phyloP scores from a whole-genome alignment of 2,329 filamentous ascomycete genomes.

The Fusarium sp. region DNA sequence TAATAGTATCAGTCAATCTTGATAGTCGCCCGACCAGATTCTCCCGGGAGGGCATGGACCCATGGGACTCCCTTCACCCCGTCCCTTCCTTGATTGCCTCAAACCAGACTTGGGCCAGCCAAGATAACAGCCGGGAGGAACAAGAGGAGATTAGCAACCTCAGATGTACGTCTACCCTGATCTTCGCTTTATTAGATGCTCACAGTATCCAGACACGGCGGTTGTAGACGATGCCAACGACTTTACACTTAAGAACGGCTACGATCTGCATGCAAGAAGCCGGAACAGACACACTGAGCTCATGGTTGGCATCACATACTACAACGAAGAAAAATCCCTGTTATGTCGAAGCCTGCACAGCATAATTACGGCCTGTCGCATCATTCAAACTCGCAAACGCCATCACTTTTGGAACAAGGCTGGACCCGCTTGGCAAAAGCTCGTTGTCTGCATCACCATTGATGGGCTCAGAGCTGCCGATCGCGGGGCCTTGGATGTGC shows the following conservation, averaged over 20 bases:
- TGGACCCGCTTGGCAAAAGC: slow-evolving; percentile 97
- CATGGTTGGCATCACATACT: slow-evolving; percentile 96
- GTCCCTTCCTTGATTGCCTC: background rate
- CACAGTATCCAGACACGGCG: background rate
- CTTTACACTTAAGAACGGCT: background rate
- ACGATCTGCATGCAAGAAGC: background rate
- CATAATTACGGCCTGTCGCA: slow-evolving; percentile 97
- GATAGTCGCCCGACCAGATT: background rate
- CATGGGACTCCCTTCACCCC: background rate
- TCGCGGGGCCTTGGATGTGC: slow-evolving; percentile 90
- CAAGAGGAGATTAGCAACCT: background rate
- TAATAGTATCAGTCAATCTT: background rate
- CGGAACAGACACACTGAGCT: slow-evolving; percentile 74
- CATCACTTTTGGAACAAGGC: slow-evolving; percentile 99
- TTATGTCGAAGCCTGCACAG: slow-evolving; percentile 93
- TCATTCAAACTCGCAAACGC: slow-evolving; percentile 97
- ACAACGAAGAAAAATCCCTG: slow-evolving; percentile 98
- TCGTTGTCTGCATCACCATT: slow-evolving; percentile 94
- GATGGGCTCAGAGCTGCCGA: slow-evolving; percentile 97
- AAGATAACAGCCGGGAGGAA: background rate
- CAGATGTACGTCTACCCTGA: background rate
- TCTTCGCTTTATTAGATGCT: background rate
- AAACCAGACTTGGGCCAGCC: background rate
- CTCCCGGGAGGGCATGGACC: background rate
- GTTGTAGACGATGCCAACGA: background rate